These are phyloP conservation scores for Wickerhamiella pararugosa DNA, from an alignment of 1,139 yeast species.

Conservation along the genomic window DNA sequence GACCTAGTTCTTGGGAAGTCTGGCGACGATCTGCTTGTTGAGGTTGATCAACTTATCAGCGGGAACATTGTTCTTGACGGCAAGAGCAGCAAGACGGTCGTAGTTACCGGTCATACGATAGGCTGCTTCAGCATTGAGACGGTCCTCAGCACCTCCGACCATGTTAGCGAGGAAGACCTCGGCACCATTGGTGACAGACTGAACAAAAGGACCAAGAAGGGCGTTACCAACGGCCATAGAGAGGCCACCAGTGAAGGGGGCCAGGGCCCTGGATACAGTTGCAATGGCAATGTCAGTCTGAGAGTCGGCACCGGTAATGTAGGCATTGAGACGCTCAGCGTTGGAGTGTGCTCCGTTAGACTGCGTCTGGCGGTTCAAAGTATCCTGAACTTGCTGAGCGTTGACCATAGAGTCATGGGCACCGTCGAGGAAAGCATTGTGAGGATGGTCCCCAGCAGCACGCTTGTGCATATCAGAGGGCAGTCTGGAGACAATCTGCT, in stretches of 20 bases:
- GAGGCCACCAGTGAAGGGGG: conserved; percentile 18
- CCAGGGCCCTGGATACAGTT: conserved; percentile 14
- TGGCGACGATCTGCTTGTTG: conserved; percentile 7
- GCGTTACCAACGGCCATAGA: conserved; percentile 17
- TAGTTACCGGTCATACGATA: conserved; percentile 18
- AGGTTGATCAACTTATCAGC: conserved; percentile 4
- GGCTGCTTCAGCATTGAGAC: conserved; percentile 9
- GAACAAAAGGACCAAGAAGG: conserved; percentile 21
- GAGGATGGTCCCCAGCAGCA: background rate
- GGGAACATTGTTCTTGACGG: conserved; percentile 5
- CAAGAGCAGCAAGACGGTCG: conserved; percentile 11
- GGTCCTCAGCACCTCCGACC: conserved; percentile 16
- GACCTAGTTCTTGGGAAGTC: conserved; percentile 1
- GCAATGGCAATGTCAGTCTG: conserved; percentile 16
- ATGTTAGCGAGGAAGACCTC: conserved; percentile 20
- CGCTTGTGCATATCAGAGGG: background rate
- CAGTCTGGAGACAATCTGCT: conserved; percentile 3
- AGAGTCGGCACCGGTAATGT: conserved; percentile 22
- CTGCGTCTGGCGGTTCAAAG: conserved; percentile 17
- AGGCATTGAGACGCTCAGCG: conserved; percentile 17
- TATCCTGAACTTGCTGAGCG: conserved; percentile 18
- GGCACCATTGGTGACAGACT: conserved; percentile 22
- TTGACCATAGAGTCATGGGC: conserved; percentile 15
- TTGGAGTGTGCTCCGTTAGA: conserved; percentile 17
- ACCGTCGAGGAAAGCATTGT: conserved; percentile 8